Percentiles rank a stretch among this genome's conserved stretches.
phyloP scores from a whole-genome alignment of 345 rosid species.

The Brassica napus region DNA sequence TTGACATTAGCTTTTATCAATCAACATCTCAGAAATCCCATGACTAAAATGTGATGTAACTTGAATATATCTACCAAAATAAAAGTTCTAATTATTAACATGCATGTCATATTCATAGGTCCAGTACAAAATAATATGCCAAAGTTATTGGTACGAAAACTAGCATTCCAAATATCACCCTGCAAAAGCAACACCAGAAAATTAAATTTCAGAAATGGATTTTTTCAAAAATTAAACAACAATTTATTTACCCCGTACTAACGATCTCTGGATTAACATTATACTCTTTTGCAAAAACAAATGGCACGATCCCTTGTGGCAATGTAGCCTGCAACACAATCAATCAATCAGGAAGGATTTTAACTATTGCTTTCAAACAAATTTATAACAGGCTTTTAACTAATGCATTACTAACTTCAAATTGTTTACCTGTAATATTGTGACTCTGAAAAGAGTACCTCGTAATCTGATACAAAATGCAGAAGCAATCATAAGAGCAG shows the following conservation, averaged over 20 bases:
- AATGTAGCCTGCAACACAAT: slow-evolving; percentile 69
- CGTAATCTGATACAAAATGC: slow-evolving; percentile 52
- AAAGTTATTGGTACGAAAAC: slow-evolving; percentile 72
- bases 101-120: slow-evolving; percentile 44
- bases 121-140: slow-evolving; percentile 71
- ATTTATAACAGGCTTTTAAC: background rate
- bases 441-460: slow-evolving; percentile 51
- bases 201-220: background rate
- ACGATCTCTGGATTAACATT: slow-evolving; percentile 72
- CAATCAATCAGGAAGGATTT: background rate
- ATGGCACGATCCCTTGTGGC: slow-evolving; percentile 88
- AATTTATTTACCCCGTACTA: slow-evolving; percentile 61
- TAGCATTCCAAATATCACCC: slow-evolving; percentile 82
- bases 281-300: slow-evolving; percentile 89
- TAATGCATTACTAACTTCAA: background rate
- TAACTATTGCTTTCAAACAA: background rate
- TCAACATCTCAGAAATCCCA: slow-evolving; percentile 4
- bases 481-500: slow-evolving; percentile 70
- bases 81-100: background rate
- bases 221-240: no score
- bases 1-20: background rate
- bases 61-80: background rate
- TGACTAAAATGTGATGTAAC: background rate
- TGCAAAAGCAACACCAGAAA: slow-evolving; percentile 35
- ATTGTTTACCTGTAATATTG: slow-evolving; percentile 67